Base-by-base conservation (phyloP, 1,284 basidiomycete genomes). In the Mycena sp. region DNA sequence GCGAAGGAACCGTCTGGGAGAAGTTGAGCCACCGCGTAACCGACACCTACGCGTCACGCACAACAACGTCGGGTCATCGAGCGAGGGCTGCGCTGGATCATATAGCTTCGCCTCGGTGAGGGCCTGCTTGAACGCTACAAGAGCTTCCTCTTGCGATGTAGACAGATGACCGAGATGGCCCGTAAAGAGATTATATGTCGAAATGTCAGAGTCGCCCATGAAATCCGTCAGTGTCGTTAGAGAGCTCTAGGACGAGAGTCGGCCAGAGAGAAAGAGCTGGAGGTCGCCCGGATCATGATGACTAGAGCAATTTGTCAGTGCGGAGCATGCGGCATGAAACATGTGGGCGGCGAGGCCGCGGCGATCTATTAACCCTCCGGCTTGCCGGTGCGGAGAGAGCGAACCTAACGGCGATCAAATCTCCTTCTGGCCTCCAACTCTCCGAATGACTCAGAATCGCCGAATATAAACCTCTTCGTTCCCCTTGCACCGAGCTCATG, bases 1-100 rank as follows among this genome's bases (percentile, higher is more conserved):
- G 37, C 93, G 86, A 6, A 95, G 85, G 77, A 95, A 95, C 13
- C 94, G 91, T 34, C 93, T 95, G 77, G 30, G 39, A 64, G 34
- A 62, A 5, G 46, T 70, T 46, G 39, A 61, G 62, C 30, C 38
- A 5, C 41, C 44, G 16, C 18, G 55, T 44, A 25, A 10, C 57
- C 38, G 46, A 46, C 34, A 52, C 41, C 37, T 25, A 56, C 22
- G 11, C 56, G 46, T 41, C 46, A 83, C 90, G 71, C 73, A 94
- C 93, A 93, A 79, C 30, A 94, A 80, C 8, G 91, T 93, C 4
- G 86, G 78, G 66, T 94, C 93, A 70, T 92, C 88, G 75, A 90
- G 90, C 16, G 89, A 82, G 18, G 77, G 79, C 38, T 75, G 64
- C 0, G 81, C 74, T 4, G 86, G 85, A 6, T 75, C 82, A 78